phyloP scores from a whole-genome alignment of 2,329 filamentous ascomycete species.

The Alternaria atra region DNA sequence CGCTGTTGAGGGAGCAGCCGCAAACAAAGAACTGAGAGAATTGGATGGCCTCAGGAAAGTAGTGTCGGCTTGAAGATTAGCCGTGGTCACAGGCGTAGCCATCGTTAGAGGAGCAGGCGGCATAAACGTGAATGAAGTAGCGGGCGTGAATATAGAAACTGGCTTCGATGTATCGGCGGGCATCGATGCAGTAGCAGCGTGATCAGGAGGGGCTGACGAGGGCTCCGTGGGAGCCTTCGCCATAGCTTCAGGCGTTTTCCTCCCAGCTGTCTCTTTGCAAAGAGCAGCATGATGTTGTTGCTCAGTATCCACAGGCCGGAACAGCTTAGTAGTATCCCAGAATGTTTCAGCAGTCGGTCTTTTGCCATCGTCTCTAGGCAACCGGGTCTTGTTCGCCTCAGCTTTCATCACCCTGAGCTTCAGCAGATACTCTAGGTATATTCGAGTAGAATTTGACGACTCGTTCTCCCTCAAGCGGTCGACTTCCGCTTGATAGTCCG shows the following conservation, averaged over 20 bases:
- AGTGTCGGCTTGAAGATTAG: background rate
- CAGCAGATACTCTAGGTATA: background rate
- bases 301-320: background rate
- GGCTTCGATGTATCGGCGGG: background rate
- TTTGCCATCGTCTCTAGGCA: background rate
- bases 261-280: too few species aligned
- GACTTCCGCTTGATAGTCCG: background rate
- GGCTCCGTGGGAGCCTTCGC: too few species aligned
- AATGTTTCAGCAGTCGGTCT: background rate
- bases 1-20: background rate
- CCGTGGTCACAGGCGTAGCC: background rate
- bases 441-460: background rate
- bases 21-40: background rate
- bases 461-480: background rate
- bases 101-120: background rate
- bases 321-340: background rate
- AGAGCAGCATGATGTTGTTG: background rate
- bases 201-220: too few species aligned
- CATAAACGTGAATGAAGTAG: background rate
- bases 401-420: background rate
- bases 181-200: too few species aligned
- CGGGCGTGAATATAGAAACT: background rate
- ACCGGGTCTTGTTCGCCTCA: background rate
- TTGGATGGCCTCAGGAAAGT: background rate
- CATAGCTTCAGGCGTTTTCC: too few species aligned